These are phyloP conservation scores for Malassezia sp. DNA, from an alignment of 1,284 basidiomycete species.

Conservation along the genomic window DNA sequence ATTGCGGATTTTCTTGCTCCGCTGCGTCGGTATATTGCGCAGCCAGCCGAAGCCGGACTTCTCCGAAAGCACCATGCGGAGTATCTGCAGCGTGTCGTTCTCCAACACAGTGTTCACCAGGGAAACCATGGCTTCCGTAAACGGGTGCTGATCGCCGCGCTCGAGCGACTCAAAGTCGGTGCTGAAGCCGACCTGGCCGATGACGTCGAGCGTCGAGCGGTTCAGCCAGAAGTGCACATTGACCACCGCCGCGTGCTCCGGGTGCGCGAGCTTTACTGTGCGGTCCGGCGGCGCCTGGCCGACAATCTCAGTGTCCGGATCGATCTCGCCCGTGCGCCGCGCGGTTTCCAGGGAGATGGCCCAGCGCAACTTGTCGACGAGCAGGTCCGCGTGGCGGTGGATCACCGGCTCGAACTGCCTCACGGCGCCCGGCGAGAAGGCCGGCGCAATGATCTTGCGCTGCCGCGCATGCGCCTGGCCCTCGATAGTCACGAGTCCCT, in stretches of 20 bases:
- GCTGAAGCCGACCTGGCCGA: constrained; percentile 40
- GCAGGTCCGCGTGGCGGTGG: constrained; percentile 19
- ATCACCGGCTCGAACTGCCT: constrained; percentile 23
- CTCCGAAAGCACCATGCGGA: constrained; percentile 18
- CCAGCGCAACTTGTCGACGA: constrained; percentile 19
- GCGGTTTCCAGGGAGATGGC: constrained; percentile 21
- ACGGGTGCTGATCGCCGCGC: constrained; percentile 17
- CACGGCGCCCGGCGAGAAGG: constrained; percentile 26
- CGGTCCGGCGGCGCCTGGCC: constrained; percentile 3
- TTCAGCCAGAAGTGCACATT: constrained; percentile 29
- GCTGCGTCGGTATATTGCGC: constrained; percentile 24
- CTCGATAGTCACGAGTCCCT: constrained; percentile 38
- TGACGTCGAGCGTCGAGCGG: constrained; percentile 36
- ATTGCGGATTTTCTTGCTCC: constrained; percentile 17
- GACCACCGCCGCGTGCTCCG: constrained; percentile 8
- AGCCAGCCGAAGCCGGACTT: constrained; percentile 31
- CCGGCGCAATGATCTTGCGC: constrained; percentile 28
- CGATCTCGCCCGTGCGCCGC: constrained; percentile 20
- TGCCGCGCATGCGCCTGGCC: constrained; percentile 38
- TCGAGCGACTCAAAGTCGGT: constrained; percentile 30
- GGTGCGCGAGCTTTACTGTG: neutral
- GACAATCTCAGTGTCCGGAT: neutral
- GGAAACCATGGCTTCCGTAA: constrained; percentile 9
- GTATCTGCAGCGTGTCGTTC: constrained; percentile 3
- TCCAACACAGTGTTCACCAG: constrained; percentile 14